Evolutionary conservation across 2,329 filamentous ascomycete species (phyloP), one percentile per base, ranked within the genome.

Genomic region (Colletotrichum simmondsii): DNA sequence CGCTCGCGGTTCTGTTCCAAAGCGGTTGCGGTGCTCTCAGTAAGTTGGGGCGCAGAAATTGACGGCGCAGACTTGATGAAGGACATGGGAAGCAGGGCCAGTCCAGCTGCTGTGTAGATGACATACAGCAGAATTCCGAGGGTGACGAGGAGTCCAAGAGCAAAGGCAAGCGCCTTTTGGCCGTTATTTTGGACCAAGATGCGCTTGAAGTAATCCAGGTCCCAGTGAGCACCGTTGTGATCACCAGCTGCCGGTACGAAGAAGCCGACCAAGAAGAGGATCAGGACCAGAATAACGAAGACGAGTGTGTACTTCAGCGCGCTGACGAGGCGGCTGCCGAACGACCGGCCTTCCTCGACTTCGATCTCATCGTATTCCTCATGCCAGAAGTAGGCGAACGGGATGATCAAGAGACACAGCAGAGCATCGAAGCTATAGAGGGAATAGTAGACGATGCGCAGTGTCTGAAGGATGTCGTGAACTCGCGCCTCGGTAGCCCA

Each of bases 311-410:
- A 98, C 84, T 97, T 98, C 80, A 94, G 86, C 4, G 97, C 95
- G n/a, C 92, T 92, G 89, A 92, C 92, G 73, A 98, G 88, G 67
- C 95, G 90, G 78, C 91, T 89, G 7, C 87, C 88, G 71, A 93
- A 82, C 2, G 93, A 93, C 80, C 95, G 92, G 35, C 90, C 91
- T 37, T 94, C 94, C 78, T 97, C 94, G 42, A 92, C 89, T 74
- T 95, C 95, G 24, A 96, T 92, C 83, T 98, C 95, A 78, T 98
- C 96, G 76, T 97, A 97, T 82, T 98, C 97, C 82, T 99, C 97
- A 79, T 97, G 97, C 91, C 93, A 98, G 82, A 99, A 99, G 85
- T 99, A 99, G 60, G 95, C 93, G 80, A 99, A 99, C 0, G 97
- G 97, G 24, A 98, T 93, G 57, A 98, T 90, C 22, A 98, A 82